Evolutionary conservation across 2,329 filamentous ascomycete species (phyloP).

Genomic region (Mollisia scopiformis): DNA sequence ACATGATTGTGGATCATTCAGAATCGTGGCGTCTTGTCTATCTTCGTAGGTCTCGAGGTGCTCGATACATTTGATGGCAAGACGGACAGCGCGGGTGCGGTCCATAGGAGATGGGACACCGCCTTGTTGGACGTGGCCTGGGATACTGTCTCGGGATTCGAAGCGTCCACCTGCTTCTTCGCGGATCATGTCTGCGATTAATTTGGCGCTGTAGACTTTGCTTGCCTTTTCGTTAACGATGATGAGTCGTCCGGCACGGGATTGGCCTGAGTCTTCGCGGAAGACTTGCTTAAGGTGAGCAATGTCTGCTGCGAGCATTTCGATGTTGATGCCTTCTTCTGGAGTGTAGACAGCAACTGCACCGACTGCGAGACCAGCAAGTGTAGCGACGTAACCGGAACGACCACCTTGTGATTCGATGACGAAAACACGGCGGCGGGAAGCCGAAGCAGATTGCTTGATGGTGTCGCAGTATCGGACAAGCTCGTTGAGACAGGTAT

Average conservation of each 20-base stretch:
- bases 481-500: constrained; percentile 94
- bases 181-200: constrained; percentile 94
- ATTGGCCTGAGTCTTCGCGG: constrained; percentile 81
- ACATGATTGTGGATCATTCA: constrained; percentile 72
- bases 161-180: constrained; percentile 92
- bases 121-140: constrained; percentile 93
- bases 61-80: constrained; percentile 93
- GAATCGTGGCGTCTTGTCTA: constrained; percentile 67
- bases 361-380: constrained; percentile 89
- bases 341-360: constrained; percentile 94
- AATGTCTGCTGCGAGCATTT: constrained; percentile 91
- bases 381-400: constrained; percentile 90
- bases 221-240: constrained; percentile 96
- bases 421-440: constrained; percentile 91
- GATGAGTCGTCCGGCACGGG: constrained; percentile 88
- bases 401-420: constrained; percentile 97
- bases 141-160: constrained; percentile 88
- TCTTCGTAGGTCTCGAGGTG: constrained; percentile 81
- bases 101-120: constrained; percentile 95
- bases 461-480: constrained; percentile 97
- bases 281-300: constrained; percentile 87
- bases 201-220: constrained; percentile 85
- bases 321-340: constrained; percentile 91
- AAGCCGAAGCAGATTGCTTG: constrained; percentile 93
- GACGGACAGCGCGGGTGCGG: constrained; percentile 84